These are phyloP conservation scores for Colletotrichum filicis DNA, from an alignment of 2,329 filamentous ascomycete genomes.

Conservation along the genomic window DNA sequence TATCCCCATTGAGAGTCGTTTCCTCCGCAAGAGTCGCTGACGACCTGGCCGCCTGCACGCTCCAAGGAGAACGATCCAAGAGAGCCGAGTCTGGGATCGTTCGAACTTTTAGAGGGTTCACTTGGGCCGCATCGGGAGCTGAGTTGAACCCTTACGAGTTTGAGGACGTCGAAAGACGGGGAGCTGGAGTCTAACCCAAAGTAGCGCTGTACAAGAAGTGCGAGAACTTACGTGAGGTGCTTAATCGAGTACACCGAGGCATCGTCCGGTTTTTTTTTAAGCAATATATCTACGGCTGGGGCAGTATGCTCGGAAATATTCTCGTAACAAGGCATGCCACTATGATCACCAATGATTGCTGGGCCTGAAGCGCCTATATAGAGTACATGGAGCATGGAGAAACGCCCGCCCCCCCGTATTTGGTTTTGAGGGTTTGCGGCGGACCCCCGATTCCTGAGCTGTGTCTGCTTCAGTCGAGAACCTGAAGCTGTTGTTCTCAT, in stretches of 20 bases:
- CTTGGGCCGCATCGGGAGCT: neutral
- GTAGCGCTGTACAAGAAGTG: neutral
- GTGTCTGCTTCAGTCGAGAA: neutral
- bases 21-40: neutral
- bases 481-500: neutral
- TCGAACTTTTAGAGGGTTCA: neutral
- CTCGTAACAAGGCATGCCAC: neutral
- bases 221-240: neutral
- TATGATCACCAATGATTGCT: neutral
- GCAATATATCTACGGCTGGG: neutral
- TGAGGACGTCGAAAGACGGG: neutral
- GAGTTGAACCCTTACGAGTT: neutral
- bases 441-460: neutral
- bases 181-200: neutral
- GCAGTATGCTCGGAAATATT: neutral
- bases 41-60: neutral
- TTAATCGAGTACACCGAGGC: neutral
- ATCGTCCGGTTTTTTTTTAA: neutral
- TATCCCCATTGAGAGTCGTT: neutral
- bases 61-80: neutral
- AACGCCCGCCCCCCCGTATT: neutral
- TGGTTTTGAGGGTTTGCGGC: neutral
- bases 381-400: neutral
- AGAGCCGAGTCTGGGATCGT: neutral
- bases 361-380: neutral